Evolutionary conservation across 2,329 filamentous ascomycete species (phyloP).

Genomic region (Trichoderma endophyticum): DNA sequence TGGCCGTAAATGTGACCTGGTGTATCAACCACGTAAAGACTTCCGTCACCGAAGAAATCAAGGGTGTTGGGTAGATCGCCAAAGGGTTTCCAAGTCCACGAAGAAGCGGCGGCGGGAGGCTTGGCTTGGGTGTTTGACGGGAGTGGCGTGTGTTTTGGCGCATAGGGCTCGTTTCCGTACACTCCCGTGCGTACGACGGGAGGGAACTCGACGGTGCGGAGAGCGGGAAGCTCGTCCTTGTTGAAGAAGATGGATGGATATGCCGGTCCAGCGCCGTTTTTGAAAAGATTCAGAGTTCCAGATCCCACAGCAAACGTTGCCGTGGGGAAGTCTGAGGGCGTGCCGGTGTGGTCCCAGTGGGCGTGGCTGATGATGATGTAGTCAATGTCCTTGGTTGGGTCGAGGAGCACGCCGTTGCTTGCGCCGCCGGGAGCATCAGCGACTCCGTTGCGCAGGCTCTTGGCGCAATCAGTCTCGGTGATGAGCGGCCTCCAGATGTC

Average conservation of each 20-base stretch:
- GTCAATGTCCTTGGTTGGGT: slow-evolving; percentile 1
- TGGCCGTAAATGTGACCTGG: slow-evolving; percentile 12
- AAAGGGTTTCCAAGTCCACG: background rate
- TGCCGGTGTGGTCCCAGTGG: slow-evolving; percentile 8
- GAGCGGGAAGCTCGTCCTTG: background rate
- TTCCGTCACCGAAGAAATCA: slow-evolving; percentile 9
- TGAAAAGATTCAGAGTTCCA: background rate
- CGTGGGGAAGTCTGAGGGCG: slow-evolving; percentile 3
- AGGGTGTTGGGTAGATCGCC: background rate
- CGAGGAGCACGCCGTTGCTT: background rate
- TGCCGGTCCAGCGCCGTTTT: background rate
- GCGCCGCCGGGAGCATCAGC: background rate
- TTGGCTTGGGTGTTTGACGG: background rate
- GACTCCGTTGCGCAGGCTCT: background rate
- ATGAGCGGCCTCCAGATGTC: background rate
- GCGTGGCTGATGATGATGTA: slow-evolving; percentile 8
- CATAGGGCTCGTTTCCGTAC: slow-evolving; percentile 3
- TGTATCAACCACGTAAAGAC: slow-evolving; percentile 3
- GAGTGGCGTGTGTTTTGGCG: background rate
- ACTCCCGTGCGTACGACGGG: background rate
- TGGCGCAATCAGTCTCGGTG: background rate
- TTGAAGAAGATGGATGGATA: background rate
- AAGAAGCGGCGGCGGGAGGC: background rate
- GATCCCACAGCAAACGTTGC: slow-evolving; percentile 11
- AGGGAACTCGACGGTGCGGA: slow-evolving; percentile 6